These are phyloP conservation scores for Ilex aquifolium DNA, from an alignment of 257 asterid genomes.

Conservation along the genomic window DNA sequence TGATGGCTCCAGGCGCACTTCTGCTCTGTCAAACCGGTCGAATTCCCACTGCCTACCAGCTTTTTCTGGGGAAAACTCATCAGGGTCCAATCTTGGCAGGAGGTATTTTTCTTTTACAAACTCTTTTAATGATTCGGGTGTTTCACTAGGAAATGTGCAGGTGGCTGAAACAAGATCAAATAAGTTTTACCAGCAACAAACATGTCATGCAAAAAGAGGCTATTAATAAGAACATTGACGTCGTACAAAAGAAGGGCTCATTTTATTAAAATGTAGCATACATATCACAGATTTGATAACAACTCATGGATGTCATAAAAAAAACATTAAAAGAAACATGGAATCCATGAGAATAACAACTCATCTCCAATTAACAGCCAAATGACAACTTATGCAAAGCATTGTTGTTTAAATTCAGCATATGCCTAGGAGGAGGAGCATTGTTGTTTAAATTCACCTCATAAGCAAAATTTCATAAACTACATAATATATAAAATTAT, in stretches of 20 bases:
- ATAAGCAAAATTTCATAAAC: too few relatives aligned
- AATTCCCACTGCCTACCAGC: conserved; percentile 97
- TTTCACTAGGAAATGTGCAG: conserved; percentile 86
- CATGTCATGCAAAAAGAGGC: neutral
- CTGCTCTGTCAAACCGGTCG: conserved; percentile 92
- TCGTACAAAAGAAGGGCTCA: neutral
- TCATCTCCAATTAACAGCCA: too few relatives aligned
- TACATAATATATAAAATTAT: too few relatives aligned
- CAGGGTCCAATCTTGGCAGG: conserved; percentile 71
- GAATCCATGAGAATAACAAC: too few relatives aligned
- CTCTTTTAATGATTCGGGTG: conserved; percentile 66
- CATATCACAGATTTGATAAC: too few relatives aligned
- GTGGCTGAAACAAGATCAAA: conserved; percentile 51
- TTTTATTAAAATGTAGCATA: neutral
- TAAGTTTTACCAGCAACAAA: conserved; percentile 4
- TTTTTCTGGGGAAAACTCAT: conserved; percentile 67
- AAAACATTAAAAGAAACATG: too few relatives aligned
- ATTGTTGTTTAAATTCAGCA: too few relatives aligned
- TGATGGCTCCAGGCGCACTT: conserved; percentile 67
- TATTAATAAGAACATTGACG: neutral
- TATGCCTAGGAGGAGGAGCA: too few relatives aligned
- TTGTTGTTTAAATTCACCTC: too few relatives aligned
- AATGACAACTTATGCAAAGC: too few relatives aligned
- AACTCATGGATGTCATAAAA: too few relatives aligned
- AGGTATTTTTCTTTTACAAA: conserved; percentile 61